Base-by-base conservation (phyloP, 2,329 filamentous ascomycete genomes). In the Ophiocordyceps robertsii region DNA sequence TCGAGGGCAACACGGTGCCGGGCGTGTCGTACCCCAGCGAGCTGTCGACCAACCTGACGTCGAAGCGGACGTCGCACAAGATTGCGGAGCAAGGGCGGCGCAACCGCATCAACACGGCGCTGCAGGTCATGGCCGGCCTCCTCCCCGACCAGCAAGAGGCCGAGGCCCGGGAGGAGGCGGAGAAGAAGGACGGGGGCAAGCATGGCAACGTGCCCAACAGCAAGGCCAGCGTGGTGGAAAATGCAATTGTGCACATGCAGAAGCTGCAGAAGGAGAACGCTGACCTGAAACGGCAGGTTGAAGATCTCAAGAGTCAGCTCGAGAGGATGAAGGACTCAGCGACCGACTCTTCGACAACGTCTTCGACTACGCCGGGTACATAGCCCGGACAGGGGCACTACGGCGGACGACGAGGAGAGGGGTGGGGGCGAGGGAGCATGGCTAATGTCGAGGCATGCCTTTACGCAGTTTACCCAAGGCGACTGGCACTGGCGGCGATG, bases 221-320 rank as follows among this genome's bases (percentile, higher is more conserved):
- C 64, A 98, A 96, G 61, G 92, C 92, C 2, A 94, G 85, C 51
- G 95, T 93, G 1, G 92, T 98, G n/a, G 92, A 98, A 63, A 81
- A 85, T 64, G 92, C 92, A 2, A 96, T 96, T 53, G 82, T 89
- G 44, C 95, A 96, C 57, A 95, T 98, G 65, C 90, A 86, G 62
- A 74, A 80, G 46, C 64, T 98, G 47, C 80, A 93, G 61, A 68
- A 76, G 52, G 84, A 93, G 56, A 75, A 88, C 13, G 72, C 73
- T 21, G 71, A 73, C 43, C 75, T 82, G 14, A 83, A 85, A 56
- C 73, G 72, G 51, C 78, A 75, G 57, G 54, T 85, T 16, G 46
- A 55, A 16, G 51, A 54, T 40, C 44, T 64, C 24, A 63, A 54
- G 45, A 51, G 47, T 30, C 54, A 56, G 38, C 44, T 65, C 29